Percentiles rank a stretch among this genome's conserved stretches.
These are phyloP conservation scores for Populus euphratica DNA, from an alignment of 345 rosid genomes.

Conservation along the genomic window DNA sequence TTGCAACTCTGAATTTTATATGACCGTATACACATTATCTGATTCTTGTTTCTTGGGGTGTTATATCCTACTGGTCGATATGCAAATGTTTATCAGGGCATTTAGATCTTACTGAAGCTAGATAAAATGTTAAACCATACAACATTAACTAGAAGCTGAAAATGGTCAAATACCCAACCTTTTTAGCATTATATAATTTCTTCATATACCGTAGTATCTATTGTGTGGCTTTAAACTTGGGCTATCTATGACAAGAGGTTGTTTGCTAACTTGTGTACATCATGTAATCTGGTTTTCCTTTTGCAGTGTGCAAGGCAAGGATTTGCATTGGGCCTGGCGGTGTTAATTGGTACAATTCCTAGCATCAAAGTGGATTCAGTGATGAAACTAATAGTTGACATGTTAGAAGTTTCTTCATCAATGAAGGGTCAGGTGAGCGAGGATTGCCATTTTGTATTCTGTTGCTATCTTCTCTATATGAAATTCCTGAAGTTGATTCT, in stretches of 20 bases:
- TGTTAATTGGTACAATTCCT: slow-evolving; percentile 47
- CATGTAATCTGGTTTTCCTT: neutral
- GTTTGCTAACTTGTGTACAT: slow-evolving; percentile 3
- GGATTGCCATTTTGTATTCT: neutral
- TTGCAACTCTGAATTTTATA: neutral
- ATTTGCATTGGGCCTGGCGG: slow-evolving; percentile 82
- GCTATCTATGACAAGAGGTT: neutral
- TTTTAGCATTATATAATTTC: neutral
- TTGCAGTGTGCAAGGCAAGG: slow-evolving; percentile 94
- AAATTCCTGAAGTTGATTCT: slow-evolving; percentile 9
- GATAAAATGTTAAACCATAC: neutral
- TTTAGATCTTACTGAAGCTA: neutral
- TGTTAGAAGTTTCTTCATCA: slow-evolving; percentile 76
- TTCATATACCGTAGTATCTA: neutral
- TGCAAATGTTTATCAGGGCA: neutral
- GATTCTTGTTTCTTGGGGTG: neutral
- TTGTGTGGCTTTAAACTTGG: neutral
- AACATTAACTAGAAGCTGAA: neutral
- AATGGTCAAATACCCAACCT: neutral
- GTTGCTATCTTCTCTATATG: neutral
- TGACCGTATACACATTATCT: neutral
- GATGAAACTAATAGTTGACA: slow-evolving; percentile 62
- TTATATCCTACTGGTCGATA: neutral
- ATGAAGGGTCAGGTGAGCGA: slow-evolving; percentile 90
- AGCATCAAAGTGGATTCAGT: slow-evolving; percentile 62